A percentile compares a stretch with the other conserved stretches of the same genome.
phyloP scores from a whole-genome alignment of 2,329 filamentous ascomycete species.

The Basipetospora sp. region DNA sequence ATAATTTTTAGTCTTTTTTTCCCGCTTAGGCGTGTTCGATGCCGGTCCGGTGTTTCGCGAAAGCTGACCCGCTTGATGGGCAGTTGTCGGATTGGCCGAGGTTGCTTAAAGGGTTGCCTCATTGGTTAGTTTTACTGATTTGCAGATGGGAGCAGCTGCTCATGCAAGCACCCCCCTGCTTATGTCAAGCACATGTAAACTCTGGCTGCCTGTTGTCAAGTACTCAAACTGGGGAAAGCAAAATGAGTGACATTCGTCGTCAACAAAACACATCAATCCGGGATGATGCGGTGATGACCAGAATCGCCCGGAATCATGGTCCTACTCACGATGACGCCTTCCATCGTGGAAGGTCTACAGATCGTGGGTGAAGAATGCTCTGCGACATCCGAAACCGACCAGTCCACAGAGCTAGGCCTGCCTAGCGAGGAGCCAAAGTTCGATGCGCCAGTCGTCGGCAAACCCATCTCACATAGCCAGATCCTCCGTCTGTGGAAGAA shows the following conservation, averaged over 20 bases:
- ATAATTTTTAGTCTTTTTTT: conserved; percentile 2
- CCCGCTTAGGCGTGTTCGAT: neutral
- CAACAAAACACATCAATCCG: too few species aligned
- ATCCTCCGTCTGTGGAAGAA: conserved; percentile 46
- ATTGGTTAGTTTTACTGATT: neutral
- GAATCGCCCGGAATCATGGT: conserved; percentile 40
- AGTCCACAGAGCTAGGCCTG: conserved; percentile 1
- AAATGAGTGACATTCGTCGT: too few species aligned
- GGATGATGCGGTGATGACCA: neutral
- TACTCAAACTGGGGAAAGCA: too few species aligned
- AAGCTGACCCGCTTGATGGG: neutral
- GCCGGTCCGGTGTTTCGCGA: conserved; percentile 1
- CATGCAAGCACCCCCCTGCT: too few species aligned
- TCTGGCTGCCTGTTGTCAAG: too few species aligned
- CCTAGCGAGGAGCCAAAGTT: conserved; percentile 17
- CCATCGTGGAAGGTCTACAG: conserved; percentile 48
- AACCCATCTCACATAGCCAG: conserved; percentile 58
- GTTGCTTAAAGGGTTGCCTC: neutral
- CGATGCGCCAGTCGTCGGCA: conserved; percentile 36
- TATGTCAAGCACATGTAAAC: too few species aligned
- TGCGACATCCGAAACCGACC: conserved; percentile 3
- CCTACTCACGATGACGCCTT: conserved; percentile 58
- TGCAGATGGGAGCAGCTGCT: neutral
- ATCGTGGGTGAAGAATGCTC: conserved; percentile 14
- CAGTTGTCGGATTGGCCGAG: neutral